Percentiles rank a stretch among this genome's conserved stretches.
These are phyloP conservation scores for Lasiosphaeria ovina DNA, from an alignment of 495 filamentous ascomycete genomes.

Conservation along the genomic window DNA sequence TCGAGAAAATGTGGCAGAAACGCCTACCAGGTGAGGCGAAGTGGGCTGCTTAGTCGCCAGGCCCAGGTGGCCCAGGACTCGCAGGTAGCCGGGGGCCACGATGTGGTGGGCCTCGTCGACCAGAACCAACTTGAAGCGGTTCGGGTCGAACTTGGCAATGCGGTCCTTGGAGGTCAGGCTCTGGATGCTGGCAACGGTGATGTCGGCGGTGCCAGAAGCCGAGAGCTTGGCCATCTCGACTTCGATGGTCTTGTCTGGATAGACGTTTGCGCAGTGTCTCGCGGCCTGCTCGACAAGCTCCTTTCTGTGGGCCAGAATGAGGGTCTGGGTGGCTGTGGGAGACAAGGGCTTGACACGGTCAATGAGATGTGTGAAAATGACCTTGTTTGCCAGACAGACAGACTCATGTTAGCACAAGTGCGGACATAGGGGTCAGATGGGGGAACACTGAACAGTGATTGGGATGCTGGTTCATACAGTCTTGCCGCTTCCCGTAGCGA, in stretches of 20 bases:
- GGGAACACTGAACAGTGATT: not conserved
- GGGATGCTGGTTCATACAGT: conserved; percentile 57
- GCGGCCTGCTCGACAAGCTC: conserved; percentile 97
- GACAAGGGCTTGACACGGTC: conserved; percentile 63
- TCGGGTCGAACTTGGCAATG: conserved; percentile 76
- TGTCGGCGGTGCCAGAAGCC: conserved; percentile 78
- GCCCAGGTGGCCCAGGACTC: conserved; percentile 69
- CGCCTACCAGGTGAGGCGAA: conserved; percentile 77
- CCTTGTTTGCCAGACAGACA: conserved; percentile 39
- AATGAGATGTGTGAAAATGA: conserved; percentile 96
- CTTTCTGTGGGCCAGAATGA: conserved; percentile 88
- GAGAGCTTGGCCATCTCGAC: conserved; percentile 82
- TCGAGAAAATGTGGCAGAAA: conserved; percentile 89
- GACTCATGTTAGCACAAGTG: not conserved
- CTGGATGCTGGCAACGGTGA: conserved; percentile 88
- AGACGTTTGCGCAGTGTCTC: conserved; percentile 72
- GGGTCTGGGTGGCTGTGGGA: conserved; percentile 64
- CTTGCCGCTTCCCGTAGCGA: conserved; percentile 92
- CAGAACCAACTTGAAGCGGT: conserved; percentile 80
- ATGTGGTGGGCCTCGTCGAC: conserved; percentile 99
- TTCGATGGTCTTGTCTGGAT: conserved; percentile 76
- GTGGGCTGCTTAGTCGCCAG: conserved; percentile 52
- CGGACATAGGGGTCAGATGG: not conserved
- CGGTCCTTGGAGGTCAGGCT: conserved; percentile 74
- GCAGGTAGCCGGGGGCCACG: conserved; percentile 75